phyloP scores from a whole-genome alignment of 139 green algal species.

The Chlamydomonas urium region DNA sequence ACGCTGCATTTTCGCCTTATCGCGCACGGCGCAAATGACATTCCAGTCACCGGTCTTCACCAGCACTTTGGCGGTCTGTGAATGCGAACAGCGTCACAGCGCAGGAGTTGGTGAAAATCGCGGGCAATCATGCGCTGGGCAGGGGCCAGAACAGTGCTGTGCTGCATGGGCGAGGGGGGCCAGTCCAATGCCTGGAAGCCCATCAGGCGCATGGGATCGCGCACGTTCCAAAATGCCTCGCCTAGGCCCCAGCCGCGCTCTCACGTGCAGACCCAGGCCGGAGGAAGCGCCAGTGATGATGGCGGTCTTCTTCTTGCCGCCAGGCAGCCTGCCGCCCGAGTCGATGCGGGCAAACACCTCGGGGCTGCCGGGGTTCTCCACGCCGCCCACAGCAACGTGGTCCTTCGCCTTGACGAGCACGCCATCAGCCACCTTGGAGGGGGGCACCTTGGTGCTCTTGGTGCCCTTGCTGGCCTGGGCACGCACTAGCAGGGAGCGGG shows the following conservation, averaged over 20 bases:
- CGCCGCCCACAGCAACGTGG: conserved; percentile 6
- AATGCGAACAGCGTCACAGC: too few species aligned
- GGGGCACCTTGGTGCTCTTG: too few species aligned
- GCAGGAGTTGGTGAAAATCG: too few species aligned
- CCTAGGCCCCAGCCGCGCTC: too few species aligned
- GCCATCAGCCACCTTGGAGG: too few species aligned
- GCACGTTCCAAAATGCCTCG: too few species aligned
- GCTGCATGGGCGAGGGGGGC: background rate
- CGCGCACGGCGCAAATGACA: conserved; percentile 41
- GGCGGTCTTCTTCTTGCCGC: conserved; percentile 46
- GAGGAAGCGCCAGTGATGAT: conserved; percentile 90
- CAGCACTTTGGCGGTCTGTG: conserved; percentile 56
- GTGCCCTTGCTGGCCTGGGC: too few species aligned
- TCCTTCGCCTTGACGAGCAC: conserved; percentile 2
- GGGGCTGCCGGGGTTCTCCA: conserved; percentile 6
- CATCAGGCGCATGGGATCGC: too few species aligned
- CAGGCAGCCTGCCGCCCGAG: conserved; percentile 1
- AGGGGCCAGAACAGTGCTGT: too few species aligned
- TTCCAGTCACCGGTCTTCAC: conserved; percentile 74
- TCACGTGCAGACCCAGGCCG: conserved; percentile 76
- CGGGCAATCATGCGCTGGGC: too few species aligned
- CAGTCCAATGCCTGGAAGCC: too few species aligned
- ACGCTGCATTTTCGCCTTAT: conserved; percentile 9
- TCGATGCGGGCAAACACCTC: conserved; percentile 10
- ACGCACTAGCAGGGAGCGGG: too few species aligned